A percentile compares a stretch with the other conserved stretches of the same genome.
Conservation (phyloP, 2,329 filamentous ascomycete species). For the Claviceps lovelessii region DNA sequence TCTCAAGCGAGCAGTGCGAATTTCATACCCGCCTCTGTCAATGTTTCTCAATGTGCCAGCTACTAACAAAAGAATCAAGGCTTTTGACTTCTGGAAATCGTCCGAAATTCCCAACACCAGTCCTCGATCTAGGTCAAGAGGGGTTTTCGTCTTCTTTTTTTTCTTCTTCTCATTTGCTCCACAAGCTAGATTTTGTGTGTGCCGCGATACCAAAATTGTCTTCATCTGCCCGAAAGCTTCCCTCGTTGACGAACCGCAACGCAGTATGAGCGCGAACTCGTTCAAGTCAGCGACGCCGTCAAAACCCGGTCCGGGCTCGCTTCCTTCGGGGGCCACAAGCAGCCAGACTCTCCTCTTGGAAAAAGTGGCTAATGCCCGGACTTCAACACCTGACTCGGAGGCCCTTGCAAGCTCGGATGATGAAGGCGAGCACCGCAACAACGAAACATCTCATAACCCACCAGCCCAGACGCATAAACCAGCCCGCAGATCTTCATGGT, state of each 20-base stretch:
- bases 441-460: constrained; percentile 32
- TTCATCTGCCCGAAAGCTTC: not conserved
- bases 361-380: constrained; percentile 57
- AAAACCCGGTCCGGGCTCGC: constrained; percentile 35
- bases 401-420: constrained; percentile 90
- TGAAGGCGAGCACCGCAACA: constrained; percentile 57
- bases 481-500: constrained; percentile 64
- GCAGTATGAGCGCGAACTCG: constrained; percentile 36
- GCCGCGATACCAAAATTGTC: no score
- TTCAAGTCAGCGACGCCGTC: constrained; percentile 34
- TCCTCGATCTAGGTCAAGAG: not conserved
- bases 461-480: constrained; percentile 40
- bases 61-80: not conserved
- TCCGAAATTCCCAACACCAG: not conserved
- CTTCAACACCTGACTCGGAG: constrained; percentile 87
- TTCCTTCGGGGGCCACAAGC: constrained; percentile 33
- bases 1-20: not conserved
- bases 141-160: no score
- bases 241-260: not conserved
- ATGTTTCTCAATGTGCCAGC: not conserved
- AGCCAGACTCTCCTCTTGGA: constrained; percentile 56
- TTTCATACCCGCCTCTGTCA: not conserved
- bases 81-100: not conserved
- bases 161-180: not conserved
- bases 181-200: not conserved